Conservation (phyloP, 2,329 filamentous ascomycete genomes). For the Davidsoniella australis region DNA sequence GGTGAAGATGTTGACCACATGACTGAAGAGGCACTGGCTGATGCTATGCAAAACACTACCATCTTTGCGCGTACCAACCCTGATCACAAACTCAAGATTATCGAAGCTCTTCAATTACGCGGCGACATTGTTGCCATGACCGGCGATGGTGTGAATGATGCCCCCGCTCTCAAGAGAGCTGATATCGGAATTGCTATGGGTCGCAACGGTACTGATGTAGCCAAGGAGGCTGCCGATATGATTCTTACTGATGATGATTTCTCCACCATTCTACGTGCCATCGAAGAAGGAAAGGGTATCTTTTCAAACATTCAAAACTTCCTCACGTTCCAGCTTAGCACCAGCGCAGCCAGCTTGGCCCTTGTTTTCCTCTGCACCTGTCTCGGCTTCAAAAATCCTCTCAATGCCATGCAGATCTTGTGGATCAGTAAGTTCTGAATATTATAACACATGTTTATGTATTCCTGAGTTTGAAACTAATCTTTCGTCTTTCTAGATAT, state of each 20-base stretch:
- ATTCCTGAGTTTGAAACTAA: slow-evolving; percentile 11
- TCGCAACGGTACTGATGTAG: slow-evolving; percentile 83
- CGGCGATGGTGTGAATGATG: slow-evolving; percentile 94
- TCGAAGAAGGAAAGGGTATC: slow-evolving; percentile 97
- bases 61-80: slow-evolving; percentile 94
- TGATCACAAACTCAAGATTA: slow-evolving; percentile 96
- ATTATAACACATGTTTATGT: neutral
- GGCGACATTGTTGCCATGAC: slow-evolving; percentile 99
- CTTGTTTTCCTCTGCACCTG: slow-evolving; percentile 85
- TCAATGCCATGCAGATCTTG: slow-evolving; percentile 98
- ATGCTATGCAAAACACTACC: slow-evolving; percentile 72
- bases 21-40: slow-evolving; percentile 67
- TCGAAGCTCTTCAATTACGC: slow-evolving; percentile 73
- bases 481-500: slow-evolving; percentile 47
- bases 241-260: slow-evolving; percentile 82
- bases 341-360: slow-evolving; percentile 80
- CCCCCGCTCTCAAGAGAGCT: slow-evolving; percentile 86
- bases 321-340: slow-evolving; percentile 93
- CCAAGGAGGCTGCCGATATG: slow-evolving; percentile 92
- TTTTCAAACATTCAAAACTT: slow-evolving; percentile 99
- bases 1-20: slow-evolving; percentile 90
- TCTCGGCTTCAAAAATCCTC: slow-evolving; percentile 81
- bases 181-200: slow-evolving; percentile 99
- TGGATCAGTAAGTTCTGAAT: slow-evolving; percentile 76
- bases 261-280: slow-evolving; percentile 79